Base-by-base conservation (phyloP, 345 rosid genomes). In the Hypericum perforatum region DNA sequence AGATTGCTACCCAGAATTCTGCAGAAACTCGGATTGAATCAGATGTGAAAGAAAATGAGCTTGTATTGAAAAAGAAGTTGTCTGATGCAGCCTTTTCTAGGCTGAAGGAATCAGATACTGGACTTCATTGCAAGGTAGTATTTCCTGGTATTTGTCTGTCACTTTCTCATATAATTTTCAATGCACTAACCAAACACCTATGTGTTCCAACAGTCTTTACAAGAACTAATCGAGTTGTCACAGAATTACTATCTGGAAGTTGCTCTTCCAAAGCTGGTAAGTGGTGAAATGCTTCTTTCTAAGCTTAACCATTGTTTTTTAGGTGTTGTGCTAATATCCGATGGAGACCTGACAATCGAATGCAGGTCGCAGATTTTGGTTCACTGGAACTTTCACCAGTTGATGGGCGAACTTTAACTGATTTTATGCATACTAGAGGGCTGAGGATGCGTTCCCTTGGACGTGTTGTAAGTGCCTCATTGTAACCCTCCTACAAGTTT, bases 381-480 rank as follows among this genome's bases (percentile, higher is more conserved):
- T 92, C 98, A 1, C 67, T 92, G 67, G 98, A 92, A 62, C 96
- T 92, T 56, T 92, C 98, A 39, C 98, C 98, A 22, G 98, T 92
- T 49, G 98, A 92, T 81, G 96, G 98, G 11, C 90, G 94, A 72
- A 92, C 98, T 58, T 73, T 92, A 54, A 92, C 96, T 54, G 98
- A 92, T 72, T 92, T 92, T 76, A 85, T 92, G 98, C 98, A 92
- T 69, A 85, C 98, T 57, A 92, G 98, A 74, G 98, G 98, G 66
- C 94, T 92, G 71, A 81, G 74, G 69, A 85, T 92, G 94, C 89
- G 85, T 58, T 92, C 98, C 37, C 61, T 92, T 53, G 98, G 98
- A 66, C 85, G 71, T 60, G 90, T 92, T 54, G 98, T 92, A 78
- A 88, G 98, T 76, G 45, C 49, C 64, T 40, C 47, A 15, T 51